Base-by-base conservation (phyloP, 495 filamentous ascomycete genomes). In the Penicillium paxilli region DNA sequence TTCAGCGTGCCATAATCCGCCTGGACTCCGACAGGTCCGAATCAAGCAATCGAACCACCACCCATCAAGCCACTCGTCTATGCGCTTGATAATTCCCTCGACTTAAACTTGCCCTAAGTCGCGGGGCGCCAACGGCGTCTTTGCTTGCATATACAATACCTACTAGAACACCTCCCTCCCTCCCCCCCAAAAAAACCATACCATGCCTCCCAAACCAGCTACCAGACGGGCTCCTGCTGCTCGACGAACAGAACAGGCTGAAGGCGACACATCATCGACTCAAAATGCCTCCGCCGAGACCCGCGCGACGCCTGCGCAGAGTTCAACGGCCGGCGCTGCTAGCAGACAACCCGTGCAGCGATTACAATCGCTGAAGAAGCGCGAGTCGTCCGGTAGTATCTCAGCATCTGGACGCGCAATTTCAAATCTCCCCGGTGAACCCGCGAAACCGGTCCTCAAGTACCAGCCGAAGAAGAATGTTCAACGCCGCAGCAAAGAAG, bases 401-500 rank as follows among this genome's bases (percentile, higher is more conserved):
- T 53, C 63, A 2, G 57, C 71, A 2, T 46, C 51, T 9, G 59
- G 55, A 12, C 58, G 63, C 21, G 54, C 68, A 2, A 46, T 64
- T n/a, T 62, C 68, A 12, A 49, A 55, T 12, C 42, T 61, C 1
- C 49, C 53, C 26, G 69, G 64, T 12, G 65, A 72, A 23, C 57
- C 63, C 0, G 44, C 67, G 1, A 76, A 75, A 51, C 73, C 75
- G 1, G 65, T 63, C 2, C 53, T 82, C 25, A 83, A 82, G 50
- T 78, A 75, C 46, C 67, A 75, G 54, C 80, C 80, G 4, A 77
- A 73, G 37, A 67, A 73, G 37, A 66, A 69, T 1, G 67, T 73
- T 4, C 60, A 58, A 4, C 80, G 79, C 8, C 78, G 78, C 41
- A 79, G 72, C 56, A 77, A 81, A 55, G 77, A 79, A 51, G 80